These are phyloP conservation scores for Medicago ruthenica DNA, from an alignment of 306 rosid species.

Conservation along the genomic window DNA sequence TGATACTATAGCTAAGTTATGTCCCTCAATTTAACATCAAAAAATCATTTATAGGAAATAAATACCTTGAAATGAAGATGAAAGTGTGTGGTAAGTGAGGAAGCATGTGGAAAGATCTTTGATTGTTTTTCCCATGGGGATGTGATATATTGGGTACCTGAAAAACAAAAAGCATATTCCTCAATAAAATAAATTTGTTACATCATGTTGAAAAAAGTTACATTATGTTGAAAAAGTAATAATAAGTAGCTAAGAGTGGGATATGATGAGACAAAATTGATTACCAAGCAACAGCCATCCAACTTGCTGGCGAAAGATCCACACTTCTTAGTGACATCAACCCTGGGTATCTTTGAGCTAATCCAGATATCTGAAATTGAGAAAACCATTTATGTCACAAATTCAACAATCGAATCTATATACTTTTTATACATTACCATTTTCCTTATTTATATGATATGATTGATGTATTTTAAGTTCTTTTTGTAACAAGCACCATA, in stretches of 20 bases:
- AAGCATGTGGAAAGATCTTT: constrained; percentile 93
- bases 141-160: constrained; percentile 99
- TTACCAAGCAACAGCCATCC: constrained; percentile 99
- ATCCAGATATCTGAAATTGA: constrained; percentile 70
- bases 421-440: constrained; percentile 13
- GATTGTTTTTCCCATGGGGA: constrained; percentile 96
- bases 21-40: background rate
- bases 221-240: background rate
- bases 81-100: constrained; percentile 94
- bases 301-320: constrained; percentile 98
- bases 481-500: constrained; percentile 19
- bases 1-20: background rate
- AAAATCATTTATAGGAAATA: constrained; percentile 30
- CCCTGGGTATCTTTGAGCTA: constrained; percentile 88
- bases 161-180: constrained; percentile 14
- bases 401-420: constrained; percentile 44
- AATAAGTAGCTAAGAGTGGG: background rate
- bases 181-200: background rate
- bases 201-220: too few relatives aligned
- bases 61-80: constrained; percentile 96
- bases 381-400: constrained; percentile 27
- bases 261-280: constrained; percentile 24
- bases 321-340: constrained; percentile 90
- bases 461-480: constrained; percentile 20
- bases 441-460: constrained; percentile 6